Evolutionary conservation across 2,329 filamentous ascomycete species (phyloP).

Genomic region (Stylonectria norvegica): DNA sequence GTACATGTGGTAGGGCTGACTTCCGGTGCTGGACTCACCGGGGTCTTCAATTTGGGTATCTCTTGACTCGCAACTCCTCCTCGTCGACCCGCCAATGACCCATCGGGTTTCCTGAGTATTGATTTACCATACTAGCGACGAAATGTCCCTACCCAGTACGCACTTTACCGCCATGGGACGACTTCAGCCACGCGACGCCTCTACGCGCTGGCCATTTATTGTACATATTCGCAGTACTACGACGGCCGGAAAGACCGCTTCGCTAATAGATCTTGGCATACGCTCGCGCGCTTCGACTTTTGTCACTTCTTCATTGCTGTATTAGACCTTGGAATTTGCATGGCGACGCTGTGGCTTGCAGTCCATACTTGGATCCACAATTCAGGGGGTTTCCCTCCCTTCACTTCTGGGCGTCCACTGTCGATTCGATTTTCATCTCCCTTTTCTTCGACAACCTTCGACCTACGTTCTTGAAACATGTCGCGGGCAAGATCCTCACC

Average conservation of each 20-base stretch:
- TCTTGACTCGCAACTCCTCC: no score
- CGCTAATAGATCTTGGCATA: conserved; percentile 25
- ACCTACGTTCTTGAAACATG: conserved; percentile 21
- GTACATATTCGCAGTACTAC: conserved; percentile 25
- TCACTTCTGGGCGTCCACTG: conserved; percentile 23
- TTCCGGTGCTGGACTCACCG: conserved; percentile 28
- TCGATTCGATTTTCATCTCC: conserved; percentile 18
- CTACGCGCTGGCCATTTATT: neutral
- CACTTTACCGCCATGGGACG: no score
- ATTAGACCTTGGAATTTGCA: conserved; percentile 21
- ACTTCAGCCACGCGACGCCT: neutral
- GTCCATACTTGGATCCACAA: conserved; percentile 16
- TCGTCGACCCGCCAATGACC: no score
- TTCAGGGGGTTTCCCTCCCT: conserved; percentile 14
- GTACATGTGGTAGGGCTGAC: conserved; percentile 24
- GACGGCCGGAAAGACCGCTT: conserved; percentile 28
- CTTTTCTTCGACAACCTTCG: conserved; percentile 19
- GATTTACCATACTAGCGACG: conserved; percentile 12
- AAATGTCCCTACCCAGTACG: no score
- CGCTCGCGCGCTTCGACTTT: conserved; percentile 20
- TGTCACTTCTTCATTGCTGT: conserved; percentile 20
- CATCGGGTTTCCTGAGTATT: no score
- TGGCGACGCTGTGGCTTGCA: conserved; percentile 16
- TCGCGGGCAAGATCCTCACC: conserved; percentile 17
- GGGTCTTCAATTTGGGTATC: no score